phyloP scores from a whole-genome alignment of 805 yeast species.

The Kodamaea leandrae region DNA sequence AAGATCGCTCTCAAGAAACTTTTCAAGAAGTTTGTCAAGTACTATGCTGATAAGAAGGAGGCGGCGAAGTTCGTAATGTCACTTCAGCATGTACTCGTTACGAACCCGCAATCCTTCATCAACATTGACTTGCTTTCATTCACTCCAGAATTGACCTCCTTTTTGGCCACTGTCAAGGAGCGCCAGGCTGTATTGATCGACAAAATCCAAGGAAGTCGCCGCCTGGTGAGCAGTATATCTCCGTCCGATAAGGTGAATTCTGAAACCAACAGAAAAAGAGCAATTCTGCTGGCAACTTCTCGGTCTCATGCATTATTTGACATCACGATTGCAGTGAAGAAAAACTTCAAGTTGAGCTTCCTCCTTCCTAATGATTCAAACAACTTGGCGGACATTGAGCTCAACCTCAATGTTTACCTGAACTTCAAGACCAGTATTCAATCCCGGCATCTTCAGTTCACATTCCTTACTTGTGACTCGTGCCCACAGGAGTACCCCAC shows the following conservation, averaged over 20 bases:
- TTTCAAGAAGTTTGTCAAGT: slow-evolving; percentile 62
- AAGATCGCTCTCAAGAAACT: slow-evolving; percentile 71
- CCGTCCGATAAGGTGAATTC: neutral
- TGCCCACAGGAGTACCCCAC: slow-evolving; percentile 27
- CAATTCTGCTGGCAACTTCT: slow-evolving; percentile 3
- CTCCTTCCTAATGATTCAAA: slow-evolving; percentile 35
- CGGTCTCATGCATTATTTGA: slow-evolving; percentile 26
- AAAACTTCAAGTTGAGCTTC: slow-evolving; percentile 34
- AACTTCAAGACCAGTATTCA: slow-evolving; percentile 22
- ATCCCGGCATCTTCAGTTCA: slow-evolving; percentile 6
- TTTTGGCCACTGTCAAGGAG: slow-evolving; percentile 19
- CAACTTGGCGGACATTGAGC: slow-evolving; percentile 30
- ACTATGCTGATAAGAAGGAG: slow-evolving; percentile 28
- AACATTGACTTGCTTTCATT: slow-evolving; percentile 58
- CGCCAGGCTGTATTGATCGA: slow-evolving; percentile 10
- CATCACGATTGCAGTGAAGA: slow-evolving; percentile 29
- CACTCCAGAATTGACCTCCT: slow-evolving; percentile 59
- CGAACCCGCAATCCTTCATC: slow-evolving; percentile 55
- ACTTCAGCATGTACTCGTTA: slow-evolving; percentile 33
- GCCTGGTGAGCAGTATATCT: slow-evolving; percentile 3
- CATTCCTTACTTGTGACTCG: slow-evolving; percentile 18
- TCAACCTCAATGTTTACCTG: slow-evolving; percentile 35
- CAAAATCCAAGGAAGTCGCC: slow-evolving; percentile 6
- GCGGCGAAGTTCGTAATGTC: slow-evolving; percentile 24
- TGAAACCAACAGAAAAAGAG: slow-evolving; percentile 5